Evolutionary conservation across 2,329 filamentous ascomycete species (phyloP).

Genomic region (Dendryphion nanum): DNA sequence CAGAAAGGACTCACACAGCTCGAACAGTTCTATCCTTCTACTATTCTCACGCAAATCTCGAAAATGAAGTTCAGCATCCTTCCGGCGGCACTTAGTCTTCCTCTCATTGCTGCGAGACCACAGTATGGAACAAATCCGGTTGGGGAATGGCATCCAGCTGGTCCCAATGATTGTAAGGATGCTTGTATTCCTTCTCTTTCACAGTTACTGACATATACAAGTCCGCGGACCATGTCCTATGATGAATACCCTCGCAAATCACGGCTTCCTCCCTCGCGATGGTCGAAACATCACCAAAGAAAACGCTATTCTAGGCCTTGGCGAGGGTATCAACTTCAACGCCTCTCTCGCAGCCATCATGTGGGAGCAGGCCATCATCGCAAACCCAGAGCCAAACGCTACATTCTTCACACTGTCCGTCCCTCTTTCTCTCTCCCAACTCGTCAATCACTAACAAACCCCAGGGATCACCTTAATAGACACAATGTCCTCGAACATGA

Average conservation of each 20-base stretch:
- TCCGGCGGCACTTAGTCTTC: no score
- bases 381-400: conserved; percentile 26
- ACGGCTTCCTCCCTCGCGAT: conserved; percentile 23
- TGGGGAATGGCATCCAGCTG: neutral
- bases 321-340: conserved; percentile 36
- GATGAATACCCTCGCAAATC: conserved; percentile 27
- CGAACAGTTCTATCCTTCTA: no score
- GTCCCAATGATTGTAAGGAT: neutral
- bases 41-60: no score
- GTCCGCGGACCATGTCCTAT: conserved; percentile 28
- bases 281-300: conserved; percentile 30
- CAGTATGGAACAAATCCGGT: neutral
- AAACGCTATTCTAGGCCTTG: conserved; percentile 39
- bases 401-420: conserved; percentile 25
- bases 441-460: neutral
- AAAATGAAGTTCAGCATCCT: no score
- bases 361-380: conserved; percentile 44
- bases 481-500: conserved; percentile 54
- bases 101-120: no score
- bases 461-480: conserved; percentile 42
- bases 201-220: conserved; percentile 3
- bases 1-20: no score
- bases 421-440: neutral
- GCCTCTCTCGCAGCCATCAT: conserved; percentile 41
- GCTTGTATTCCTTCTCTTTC: neutral